These are phyloP conservation scores for Pseudocercospora macadamiae DNA, from an alignment of 2,329 filamentous ascomycete species.

Conservation along the genomic window DNA sequence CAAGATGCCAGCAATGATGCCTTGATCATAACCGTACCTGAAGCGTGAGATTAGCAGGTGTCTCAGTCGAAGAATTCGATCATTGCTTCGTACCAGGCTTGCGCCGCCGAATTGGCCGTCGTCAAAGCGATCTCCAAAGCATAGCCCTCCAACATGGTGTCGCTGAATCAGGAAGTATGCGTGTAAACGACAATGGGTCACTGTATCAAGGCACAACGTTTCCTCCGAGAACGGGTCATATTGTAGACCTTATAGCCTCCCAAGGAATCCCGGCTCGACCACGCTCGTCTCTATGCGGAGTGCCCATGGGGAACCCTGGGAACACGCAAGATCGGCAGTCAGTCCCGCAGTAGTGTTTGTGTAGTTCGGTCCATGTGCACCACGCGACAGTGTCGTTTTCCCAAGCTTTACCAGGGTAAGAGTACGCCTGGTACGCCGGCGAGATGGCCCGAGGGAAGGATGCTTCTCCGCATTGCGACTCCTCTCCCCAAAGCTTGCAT, in stretches of 20 bases:
- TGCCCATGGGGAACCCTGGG: background rate
- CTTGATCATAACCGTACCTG: too few relatives aligned
- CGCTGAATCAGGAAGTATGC: background rate
- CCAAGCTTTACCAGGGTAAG: background rate
- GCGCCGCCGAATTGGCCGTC: conserved; percentile 29
- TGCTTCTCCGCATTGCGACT: conserved; percentile 1
- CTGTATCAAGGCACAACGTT: background rate
- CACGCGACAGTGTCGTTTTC: conserved; percentile 3
- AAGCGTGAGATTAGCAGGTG: too few relatives aligned
- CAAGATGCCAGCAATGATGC: conserved; percentile 19
- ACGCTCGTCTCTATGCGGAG: background rate
- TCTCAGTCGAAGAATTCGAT: too few relatives aligned
- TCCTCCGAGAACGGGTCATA: background rate
- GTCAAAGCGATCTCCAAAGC: conserved; percentile 29
- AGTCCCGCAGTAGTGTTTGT: background rate
- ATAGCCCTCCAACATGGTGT: conserved; percentile 28
- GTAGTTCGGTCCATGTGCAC: background rate
- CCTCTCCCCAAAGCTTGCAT: background rate
- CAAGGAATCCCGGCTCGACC: conserved; percentile 2
- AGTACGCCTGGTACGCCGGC: background rate
- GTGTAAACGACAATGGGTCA: background rate
- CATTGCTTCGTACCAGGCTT: conserved; percentile 24
- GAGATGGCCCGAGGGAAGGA: conserved; percentile 8
- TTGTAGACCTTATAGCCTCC: conserved; percentile 5
- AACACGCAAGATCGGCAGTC: conserved; percentile 12